A percentile compares a stretch with the other conserved stretches of the same genome.
Conservation (phyloP, 305 asterid genomes). For the Nicotiana rustica region DNA sequence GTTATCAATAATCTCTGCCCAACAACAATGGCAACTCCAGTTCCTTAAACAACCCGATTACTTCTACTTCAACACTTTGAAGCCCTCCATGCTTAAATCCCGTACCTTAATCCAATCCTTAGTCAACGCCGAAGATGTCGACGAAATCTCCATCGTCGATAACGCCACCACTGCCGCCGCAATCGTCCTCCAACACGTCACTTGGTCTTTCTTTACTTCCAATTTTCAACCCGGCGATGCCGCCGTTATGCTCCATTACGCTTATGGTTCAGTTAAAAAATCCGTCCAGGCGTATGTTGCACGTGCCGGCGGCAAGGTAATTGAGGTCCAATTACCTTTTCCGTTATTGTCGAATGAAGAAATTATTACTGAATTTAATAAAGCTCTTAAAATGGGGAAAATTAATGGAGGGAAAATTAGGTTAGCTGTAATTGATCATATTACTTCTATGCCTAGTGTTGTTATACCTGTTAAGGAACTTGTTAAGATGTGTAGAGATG, state of each 20-base stretch:
- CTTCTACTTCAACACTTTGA: constrained; percentile 69
- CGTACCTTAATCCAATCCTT: constrained; percentile 64
- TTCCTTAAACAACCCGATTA: constrained; percentile 82
- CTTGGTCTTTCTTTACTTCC: constrained; percentile 66
- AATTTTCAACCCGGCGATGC: constrained; percentile 64
- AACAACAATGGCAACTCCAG: constrained; percentile 68
- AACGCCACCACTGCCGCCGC: constrained; percentile 96
- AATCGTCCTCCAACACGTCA: constrained; percentile 69
- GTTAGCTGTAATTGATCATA: constrained; percentile 81
- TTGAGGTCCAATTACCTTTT: constrained; percentile 82
- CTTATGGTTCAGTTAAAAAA: constrained; percentile 83
- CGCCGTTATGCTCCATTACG: constrained; percentile 76
- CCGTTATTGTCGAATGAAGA: constrained; percentile 68
- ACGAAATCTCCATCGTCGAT: constrained; percentile 81
- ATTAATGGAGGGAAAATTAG: constrained; percentile 63
- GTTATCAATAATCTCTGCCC: constrained; percentile 73
- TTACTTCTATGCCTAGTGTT: constrained; percentile 89
- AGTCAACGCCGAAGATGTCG: constrained; percentile 78
- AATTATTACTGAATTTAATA: constrained; percentile 61
- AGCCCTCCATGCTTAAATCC: constrained; percentile 63
- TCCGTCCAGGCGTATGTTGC: constrained; percentile 78
- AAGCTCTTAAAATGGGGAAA: constrained; percentile 67
- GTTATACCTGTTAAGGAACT: constrained; percentile 72
- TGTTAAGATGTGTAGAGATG: constrained; percentile 71
- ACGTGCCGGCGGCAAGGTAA: constrained; percentile 80